These are phyloP conservation scores for Leccinum subspadiceum DNA, from an alignment of 1,284 basidiomycete genomes.

Conservation along the genomic window DNA sequence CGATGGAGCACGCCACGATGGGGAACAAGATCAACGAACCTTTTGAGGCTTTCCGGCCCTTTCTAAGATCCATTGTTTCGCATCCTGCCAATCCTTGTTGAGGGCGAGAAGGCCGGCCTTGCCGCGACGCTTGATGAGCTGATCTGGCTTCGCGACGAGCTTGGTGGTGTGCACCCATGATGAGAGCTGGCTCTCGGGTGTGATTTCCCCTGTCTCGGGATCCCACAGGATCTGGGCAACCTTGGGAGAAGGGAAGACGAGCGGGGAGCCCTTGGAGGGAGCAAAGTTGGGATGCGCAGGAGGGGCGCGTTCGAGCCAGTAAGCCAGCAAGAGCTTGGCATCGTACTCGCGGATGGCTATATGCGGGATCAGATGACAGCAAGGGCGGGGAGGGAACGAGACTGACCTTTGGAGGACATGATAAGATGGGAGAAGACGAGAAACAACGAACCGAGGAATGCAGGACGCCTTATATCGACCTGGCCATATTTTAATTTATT, in stretches of 20 bases:
- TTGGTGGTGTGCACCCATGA: conserved; percentile 86
- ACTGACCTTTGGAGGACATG: conserved; percentile 54
- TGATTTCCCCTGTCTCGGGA: conserved; percentile 76
- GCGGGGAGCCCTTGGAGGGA: conserved; percentile 49
- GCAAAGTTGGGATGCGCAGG: conserved; percentile 45
- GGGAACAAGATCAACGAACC: conserved; percentile 40
- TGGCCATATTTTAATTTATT: conserved; percentile 21
- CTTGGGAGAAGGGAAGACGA: conserved; percentile 65
- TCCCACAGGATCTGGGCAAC: conserved; percentile 91
- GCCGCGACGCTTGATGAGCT: conserved; percentile 98
- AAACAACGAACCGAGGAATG: neutral
- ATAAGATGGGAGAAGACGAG: conserved; percentile 31
- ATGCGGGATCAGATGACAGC: conserved; percentile 7
- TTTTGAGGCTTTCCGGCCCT: conserved; percentile 93
- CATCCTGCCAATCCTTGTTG: conserved; percentile 91
- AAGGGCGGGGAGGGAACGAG: neutral
- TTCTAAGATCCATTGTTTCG: conserved; percentile 84
- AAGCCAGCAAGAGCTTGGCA: conserved; percentile 90
- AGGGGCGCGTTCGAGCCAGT: conserved; percentile 90
- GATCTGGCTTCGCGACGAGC: conserved; percentile 94
- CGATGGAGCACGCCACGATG: neutral
- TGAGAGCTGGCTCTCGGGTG: conserved; percentile 74
- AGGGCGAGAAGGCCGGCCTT: conserved; percentile 95
- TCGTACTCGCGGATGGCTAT: conserved; percentile 92
- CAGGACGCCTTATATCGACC: conserved; percentile 20